Evolutionary conservation across 129 eudicot species (phyloP), one percentile per base, ranked within the genome.

Genomic region (Escallonia herrerae): DNA sequence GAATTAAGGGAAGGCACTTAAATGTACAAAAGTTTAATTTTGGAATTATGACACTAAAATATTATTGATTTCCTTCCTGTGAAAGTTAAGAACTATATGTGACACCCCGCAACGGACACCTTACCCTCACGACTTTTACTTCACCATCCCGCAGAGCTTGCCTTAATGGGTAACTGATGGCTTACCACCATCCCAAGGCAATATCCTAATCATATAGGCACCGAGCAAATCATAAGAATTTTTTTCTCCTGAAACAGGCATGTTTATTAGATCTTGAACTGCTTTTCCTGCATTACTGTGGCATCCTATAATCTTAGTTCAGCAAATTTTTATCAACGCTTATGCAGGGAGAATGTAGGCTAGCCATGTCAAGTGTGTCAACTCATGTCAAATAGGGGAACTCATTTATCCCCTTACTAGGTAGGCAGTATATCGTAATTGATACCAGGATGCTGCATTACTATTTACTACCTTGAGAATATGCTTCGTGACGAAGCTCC

Each of bases 401-500:
- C 67, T 63, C 5, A 43, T 43, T 5, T n/a, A 33, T 62, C 13
- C 53, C 39, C 54, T 43, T 45, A 22, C 33, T 22, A 22, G 10
- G 57, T 40, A n/a, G 2, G 56, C 56, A 37, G 15, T 8, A 45
- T 8, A 6, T 46, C 2, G 14, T 12, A 65, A 8, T 68, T 45
- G 60, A 22, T 15, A 52, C 47, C 68, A 71, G 42, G 62, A 52
- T 41, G 14, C 11, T 2, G n/a, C 62, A 38, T 49, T 39, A 41
- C n/a, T n/a, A n/a, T n/a, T n/a, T n/a, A n/a, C 55, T 76, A 89
- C 96, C 96, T 83, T n/a, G 90, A 81, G 63, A 91, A 87, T 66
- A 87, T 55, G 70, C 86, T 75, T 41, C 79, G 79, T n/a, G 96
- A 85, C 38, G 97, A 84, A 72, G 95, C 80, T 56, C 97, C 97